Evolutionary conservation across 176 grass and related monocot species (phyloP).

Genomic region (Raddia distichophylla): DNA sequence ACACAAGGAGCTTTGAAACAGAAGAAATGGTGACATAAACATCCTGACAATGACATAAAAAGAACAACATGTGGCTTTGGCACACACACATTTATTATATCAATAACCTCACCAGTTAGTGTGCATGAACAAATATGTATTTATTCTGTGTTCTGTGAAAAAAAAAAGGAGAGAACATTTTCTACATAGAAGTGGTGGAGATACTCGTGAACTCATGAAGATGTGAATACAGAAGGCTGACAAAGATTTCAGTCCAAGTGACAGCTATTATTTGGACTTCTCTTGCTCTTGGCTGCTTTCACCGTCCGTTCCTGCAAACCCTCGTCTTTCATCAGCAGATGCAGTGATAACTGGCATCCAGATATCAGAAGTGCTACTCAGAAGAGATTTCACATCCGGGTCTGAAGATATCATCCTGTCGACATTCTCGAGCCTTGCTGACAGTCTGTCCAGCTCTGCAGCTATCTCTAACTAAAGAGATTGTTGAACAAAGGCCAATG

Average conservation of each 20-base stretch:
- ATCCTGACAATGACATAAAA: too few species aligned
- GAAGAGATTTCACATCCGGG: constrained; percentile 76
- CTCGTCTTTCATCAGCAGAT: constrained; percentile 67
- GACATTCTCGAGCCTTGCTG: constrained; percentile 71
- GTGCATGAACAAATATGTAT: not conserved
- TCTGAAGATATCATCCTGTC: constrained; percentile 98
- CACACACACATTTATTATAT: not conserved
- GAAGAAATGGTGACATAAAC: too few species aligned
- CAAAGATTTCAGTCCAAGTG: not conserved
- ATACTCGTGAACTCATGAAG: not conserved
- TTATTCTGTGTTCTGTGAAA: constrained; percentile 15
- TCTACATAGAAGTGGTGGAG: not conserved
- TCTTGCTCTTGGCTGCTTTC: constrained; percentile 52
- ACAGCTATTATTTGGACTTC: constrained; percentile 36
- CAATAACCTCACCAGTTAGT: not conserved
- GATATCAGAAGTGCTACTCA: constrained; percentile 82
- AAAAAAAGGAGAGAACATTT: not conserved
- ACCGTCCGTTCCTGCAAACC: constrained; percentile 45
- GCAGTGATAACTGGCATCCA: constrained; percentile 98
- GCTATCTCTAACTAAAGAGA: constrained; percentile 74
- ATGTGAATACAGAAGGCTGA: constrained; percentile 12
- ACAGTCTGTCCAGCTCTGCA: constrained; percentile 83
- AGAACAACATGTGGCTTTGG: not conserved
- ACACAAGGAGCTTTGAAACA: too few species aligned
- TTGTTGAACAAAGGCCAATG: not conserved